phyloP scores from a whole-genome alignment of 768 basidiomycete genomes.

The Tephrocybe sp. region DNA sequence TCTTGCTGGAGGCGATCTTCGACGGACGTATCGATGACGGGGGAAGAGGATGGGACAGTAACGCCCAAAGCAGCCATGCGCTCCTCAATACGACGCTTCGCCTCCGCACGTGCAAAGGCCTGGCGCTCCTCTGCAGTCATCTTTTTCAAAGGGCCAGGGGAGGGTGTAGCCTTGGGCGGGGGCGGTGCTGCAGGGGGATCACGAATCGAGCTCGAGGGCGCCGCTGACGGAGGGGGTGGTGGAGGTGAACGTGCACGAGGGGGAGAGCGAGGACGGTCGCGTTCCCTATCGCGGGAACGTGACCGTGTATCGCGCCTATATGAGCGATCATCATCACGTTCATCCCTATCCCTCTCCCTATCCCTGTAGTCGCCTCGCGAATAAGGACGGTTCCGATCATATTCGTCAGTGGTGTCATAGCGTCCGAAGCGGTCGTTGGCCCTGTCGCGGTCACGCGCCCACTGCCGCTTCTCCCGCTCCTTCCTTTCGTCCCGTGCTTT shows the following conservation, averaged over 20 bases:
- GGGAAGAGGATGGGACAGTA: slow-evolving; percentile 44
- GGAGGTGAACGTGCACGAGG: slow-evolving; percentile 50
- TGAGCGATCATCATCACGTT: slow-evolving; percentile 39
- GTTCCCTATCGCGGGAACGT: slow-evolving; percentile 30
- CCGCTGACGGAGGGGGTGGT: slow-evolving; percentile 52
- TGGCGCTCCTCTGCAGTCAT: slow-evolving; percentile 87
- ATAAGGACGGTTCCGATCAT: slow-evolving; percentile 25
- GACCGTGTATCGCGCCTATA: slow-evolving; percentile 30
- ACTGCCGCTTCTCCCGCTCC: slow-evolving; percentile 77
- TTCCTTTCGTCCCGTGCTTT: slow-evolving; percentile 75
- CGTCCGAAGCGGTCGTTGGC: slow-evolving; percentile 81
- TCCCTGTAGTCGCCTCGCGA: slow-evolving; percentile 16
- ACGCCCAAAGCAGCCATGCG: slow-evolving; percentile 87
- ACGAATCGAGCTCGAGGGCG: slow-evolving; percentile 35
- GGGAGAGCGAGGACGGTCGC: slow-evolving; percentile 38
- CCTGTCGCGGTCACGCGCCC: slow-evolving; percentile 76
- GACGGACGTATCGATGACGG: slow-evolving; percentile 71
- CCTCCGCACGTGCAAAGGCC: slow-evolving; percentile 77
- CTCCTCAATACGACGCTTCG: slow-evolving; percentile 77
- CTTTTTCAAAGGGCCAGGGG: slow-evolving; percentile 64
- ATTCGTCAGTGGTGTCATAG: slow-evolving; percentile 54
- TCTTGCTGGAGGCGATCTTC: slow-evolving; percentile 85
- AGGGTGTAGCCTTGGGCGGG: slow-evolving; percentile 41
- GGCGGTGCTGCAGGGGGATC: slow-evolving; percentile 54
- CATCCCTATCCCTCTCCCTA: slow-evolving; percentile 26